Evolutionary conservation across 768 basidiomycete species (phyloP).

Genomic region (Strobilomyces echinocephalus): DNA sequence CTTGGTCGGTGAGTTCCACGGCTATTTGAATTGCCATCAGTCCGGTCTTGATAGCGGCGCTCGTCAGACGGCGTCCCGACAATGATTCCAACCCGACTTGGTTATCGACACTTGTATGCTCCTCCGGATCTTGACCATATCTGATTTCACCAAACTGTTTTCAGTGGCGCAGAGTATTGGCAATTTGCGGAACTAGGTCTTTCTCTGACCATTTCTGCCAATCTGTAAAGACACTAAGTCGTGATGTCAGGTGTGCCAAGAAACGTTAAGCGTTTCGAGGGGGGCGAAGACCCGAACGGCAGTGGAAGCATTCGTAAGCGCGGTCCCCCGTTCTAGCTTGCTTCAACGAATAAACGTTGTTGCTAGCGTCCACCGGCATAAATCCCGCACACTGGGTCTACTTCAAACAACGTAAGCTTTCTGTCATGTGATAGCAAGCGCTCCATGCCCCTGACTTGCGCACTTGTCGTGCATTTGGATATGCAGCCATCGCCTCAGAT

Average conservation of each 20-base stretch:
- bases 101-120: slow-evolving; percentile 44
- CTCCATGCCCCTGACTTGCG: neutral
- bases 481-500: slow-evolving; percentile 29
- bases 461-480: slow-evolving; percentile 5
- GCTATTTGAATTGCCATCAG: neutral
- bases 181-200: slow-evolving; percentile 40
- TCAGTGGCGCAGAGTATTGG: slow-evolving; percentile 43
- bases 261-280: slow-evolving; percentile 39
- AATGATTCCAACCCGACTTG: slow-evolving; percentile 40
- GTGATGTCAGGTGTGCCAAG: slow-evolving; percentile 23
- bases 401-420: slow-evolving; percentile 40
- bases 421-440: neutral
- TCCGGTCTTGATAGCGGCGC: neutral
- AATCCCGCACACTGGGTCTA: slow-evolving; percentile 44
- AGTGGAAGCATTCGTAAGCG: slow-evolving; percentile 44
- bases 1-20: slow-evolving; percentile 32
- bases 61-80: slow-evolving; percentile 47
- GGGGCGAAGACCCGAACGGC: slow-evolving; percentile 44
- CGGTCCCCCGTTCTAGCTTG: neutral
- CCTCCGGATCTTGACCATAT: slow-evolving; percentile 9
- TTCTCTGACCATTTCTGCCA: neutral
- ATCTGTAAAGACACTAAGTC: slow-evolving; percentile 2
- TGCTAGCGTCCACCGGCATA: slow-evolving; percentile 42
- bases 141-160: slow-evolving; percentile 1
- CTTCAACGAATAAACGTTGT: neutral